Evolutionary conservation across 768 basidiomycete species (phyloP).

Genomic region (Boletus huronensis): DNA sequence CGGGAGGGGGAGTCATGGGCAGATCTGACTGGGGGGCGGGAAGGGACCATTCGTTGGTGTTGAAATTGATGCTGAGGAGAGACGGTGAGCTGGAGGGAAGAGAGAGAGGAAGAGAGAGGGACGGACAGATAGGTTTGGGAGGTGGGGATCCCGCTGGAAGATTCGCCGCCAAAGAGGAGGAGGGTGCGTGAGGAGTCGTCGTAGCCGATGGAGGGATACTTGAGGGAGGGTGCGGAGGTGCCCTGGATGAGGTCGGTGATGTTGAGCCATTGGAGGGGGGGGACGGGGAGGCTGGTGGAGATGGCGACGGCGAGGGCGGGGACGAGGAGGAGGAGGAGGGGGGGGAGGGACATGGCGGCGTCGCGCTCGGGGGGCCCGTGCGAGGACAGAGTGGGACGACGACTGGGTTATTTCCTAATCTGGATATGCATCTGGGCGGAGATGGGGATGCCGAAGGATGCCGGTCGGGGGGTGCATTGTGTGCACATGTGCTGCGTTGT

Average conservation of each 20-base stretch:
- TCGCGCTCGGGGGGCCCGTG: constrained; percentile 26
- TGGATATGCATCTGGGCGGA: constrained; percentile 6
- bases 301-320: constrained; percentile 43
- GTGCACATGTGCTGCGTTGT: not conserved
- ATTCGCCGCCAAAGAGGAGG: constrained; percentile 75
- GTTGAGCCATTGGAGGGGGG: constrained; percentile 62
- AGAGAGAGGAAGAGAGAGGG: not conserved
- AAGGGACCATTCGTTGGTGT: constrained; percentile 55
- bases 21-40: constrained; percentile 53
- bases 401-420: constrained; percentile 9
- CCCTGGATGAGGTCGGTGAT: constrained; percentile 56
- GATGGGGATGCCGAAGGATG: constrained; percentile 9
- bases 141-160: constrained; percentile 58
- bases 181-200: constrained; percentile 48
- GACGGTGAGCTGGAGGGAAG: constrained; percentile 3
- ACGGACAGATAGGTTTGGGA: constrained; percentile 67
- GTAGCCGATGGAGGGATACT: constrained; percentile 67
- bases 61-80: constrained; percentile 54
- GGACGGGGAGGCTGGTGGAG: constrained; percentile 46
- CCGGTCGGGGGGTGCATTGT: constrained; percentile 7
- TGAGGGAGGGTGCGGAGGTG: constrained; percentile 55
- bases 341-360: not conserved
- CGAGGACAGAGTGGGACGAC: constrained; percentile 8
- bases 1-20: constrained; percentile 45
- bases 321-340: constrained; percentile 12